phyloP scores from a whole-genome alignment of 441 rosid genomes.

The Daphne laureola region DNA sequence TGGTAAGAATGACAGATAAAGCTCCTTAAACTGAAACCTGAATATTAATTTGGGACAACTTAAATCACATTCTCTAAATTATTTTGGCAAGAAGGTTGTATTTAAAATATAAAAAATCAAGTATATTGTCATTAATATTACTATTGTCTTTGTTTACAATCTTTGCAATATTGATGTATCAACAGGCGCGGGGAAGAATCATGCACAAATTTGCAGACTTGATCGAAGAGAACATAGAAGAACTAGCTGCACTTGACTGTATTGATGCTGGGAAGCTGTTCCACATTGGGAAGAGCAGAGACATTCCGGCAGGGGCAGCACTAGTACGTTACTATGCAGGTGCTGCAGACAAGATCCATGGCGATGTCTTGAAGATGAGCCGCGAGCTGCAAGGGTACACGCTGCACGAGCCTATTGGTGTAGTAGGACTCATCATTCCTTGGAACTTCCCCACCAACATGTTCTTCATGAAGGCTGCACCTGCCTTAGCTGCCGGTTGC shows the following conservation, averaged over 20 bases:
- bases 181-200: conserved; percentile 58
- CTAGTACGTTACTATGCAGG: conserved; percentile 69
- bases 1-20: too few species aligned
- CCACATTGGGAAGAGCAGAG: conserved; percentile 26
- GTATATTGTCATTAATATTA: too few species aligned
- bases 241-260: conserved; percentile 58
- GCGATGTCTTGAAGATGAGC: conserved; percentile 61
- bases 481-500: conserved; percentile 86
- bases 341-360: conserved; percentile 87
- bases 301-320: conserved; percentile 37
- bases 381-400: conserved; percentile 61
- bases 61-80: too few species aligned
- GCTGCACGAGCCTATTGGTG: conserved; percentile 76
- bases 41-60: too few species aligned
- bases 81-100: too few species aligned
- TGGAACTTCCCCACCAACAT: conserved; percentile 73
- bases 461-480: conserved; percentile 62
- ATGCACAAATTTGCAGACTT: conserved; percentile 61
- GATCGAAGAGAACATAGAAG: conserved; percentile 49
- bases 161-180: not conserved
- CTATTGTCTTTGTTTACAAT: too few species aligned
- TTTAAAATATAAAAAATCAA: too few species aligned
- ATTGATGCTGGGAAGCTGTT: conserved; percentile 70
- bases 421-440: conserved; percentile 68
- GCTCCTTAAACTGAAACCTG: too few species aligned